These are phyloP conservation scores for Boletus austroedulis DNA, from an alignment of 1,284 basidiomycete genomes.

Conservation along the genomic window DNA sequence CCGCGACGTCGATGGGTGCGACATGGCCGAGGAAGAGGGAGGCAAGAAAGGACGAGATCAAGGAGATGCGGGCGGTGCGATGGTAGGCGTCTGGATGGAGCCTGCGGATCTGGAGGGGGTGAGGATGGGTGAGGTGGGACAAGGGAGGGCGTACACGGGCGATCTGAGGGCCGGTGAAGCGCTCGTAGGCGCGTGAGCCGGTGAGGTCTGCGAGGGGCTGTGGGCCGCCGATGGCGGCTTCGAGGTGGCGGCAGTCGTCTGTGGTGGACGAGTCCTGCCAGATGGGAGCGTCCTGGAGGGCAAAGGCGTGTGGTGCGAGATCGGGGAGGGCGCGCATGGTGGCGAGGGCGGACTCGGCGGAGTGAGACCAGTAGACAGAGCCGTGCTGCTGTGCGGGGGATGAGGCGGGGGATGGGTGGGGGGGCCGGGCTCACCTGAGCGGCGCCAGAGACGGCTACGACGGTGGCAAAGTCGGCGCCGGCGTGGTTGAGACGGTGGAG, in stretches of 20 bases:
- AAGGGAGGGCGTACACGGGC: background rate
- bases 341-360: background rate
- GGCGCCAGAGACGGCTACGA: background rate
- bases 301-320: background rate
- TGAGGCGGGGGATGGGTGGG: background rate
- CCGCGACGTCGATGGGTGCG: conserved; percentile 5
- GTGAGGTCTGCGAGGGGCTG: background rate
- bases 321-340: background rate
- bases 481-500: background rate
- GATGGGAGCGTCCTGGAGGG: conserved; percentile 2
- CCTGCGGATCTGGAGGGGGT: conserved; percentile 1
- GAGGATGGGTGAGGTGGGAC: background rate
- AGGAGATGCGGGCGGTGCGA: conserved; percentile 2
- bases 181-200: conserved; percentile 3
- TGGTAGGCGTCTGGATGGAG: background rate
- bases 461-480: background rate
- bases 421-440: background rate
- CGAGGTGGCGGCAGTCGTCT: background rate
- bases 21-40: conserved; percentile 8
- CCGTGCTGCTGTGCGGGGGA: conserved; percentile 5
- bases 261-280: conserved; percentile 6
- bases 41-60: background rate
- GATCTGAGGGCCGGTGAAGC: conserved; percentile 6
- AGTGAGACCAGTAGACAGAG: conserved; percentile 7
- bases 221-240: background rate